A percentile compares a stretch with the other conserved stretches of the same genome.
These are phyloP conservation scores for Rhizopus microsporus DNA, from an alignment of 371 early-diverging fungal genomes.

Conservation along the genomic window DNA sequence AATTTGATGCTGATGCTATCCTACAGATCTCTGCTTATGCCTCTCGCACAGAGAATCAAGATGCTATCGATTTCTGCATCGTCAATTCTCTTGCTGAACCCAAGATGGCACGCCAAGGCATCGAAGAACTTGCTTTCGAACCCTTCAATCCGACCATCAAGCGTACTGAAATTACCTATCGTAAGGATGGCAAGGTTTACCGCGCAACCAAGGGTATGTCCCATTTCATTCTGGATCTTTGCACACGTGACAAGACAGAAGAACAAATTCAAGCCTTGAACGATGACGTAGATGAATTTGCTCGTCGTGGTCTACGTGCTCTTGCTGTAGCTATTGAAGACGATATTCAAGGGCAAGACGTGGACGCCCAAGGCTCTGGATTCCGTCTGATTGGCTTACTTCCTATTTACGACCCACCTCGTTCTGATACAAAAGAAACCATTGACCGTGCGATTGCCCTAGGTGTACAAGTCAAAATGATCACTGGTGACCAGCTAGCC, in stretches of 20 bases:
- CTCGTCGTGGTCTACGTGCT: slow-evolving; percentile 73
- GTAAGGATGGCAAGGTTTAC: slow-evolving; percentile 54
- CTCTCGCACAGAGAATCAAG: slow-evolving; percentile 64
- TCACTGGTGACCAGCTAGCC: slow-evolving; percentile 89
- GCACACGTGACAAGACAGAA: slow-evolving; percentile 60
- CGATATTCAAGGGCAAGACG: slow-evolving; percentile 36
- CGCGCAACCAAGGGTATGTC: slow-evolving; percentile 70
- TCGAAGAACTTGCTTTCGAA: slow-evolving; percentile 63
- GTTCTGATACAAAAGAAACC: slow-evolving; percentile 71
- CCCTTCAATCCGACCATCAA: slow-evolving; percentile 85
- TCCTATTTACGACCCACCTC: slow-evolving; percentile 85
- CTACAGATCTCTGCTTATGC: slow-evolving; percentile 62
- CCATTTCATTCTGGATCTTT: slow-evolving; percentile 62
- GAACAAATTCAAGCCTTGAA: slow-evolving; percentile 41
- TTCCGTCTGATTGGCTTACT: slow-evolving; percentile 65
- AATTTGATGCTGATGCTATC: slow-evolving; percentile 47
- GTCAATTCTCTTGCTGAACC: slow-evolving; percentile 59
- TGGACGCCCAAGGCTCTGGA: slow-evolving; percentile 52
- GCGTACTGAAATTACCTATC: slow-evolving; percentile 76
- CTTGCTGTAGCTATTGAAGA: slow-evolving; percentile 70
- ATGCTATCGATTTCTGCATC: slow-evolving; percentile 68
- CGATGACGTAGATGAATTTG: slow-evolving; percentile 68
- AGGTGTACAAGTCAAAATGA: slow-evolving; percentile 90
- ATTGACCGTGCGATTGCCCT: slow-evolving; percentile 77
- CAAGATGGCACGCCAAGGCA: slow-evolving; percentile 51